These are phyloP conservation scores for Pisolithus thermaeus DNA, from an alignment of 1,284 basidiomycete species.

Conservation along the genomic window DNA sequence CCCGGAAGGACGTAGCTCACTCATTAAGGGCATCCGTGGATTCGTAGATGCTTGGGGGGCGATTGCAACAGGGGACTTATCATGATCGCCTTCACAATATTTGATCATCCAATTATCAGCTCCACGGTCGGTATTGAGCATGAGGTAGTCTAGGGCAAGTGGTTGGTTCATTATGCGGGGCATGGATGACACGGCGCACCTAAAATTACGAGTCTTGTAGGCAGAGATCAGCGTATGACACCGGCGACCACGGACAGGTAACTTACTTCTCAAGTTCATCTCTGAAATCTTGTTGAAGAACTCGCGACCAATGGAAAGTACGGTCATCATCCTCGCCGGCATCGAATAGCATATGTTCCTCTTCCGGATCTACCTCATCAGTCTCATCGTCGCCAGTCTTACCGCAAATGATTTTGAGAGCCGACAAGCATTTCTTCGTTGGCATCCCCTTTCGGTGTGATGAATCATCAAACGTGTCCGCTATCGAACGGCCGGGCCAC, in stretches of 20 bases:
- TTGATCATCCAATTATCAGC: conserved; percentile 89
- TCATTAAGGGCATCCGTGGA: conserved; percentile 66
- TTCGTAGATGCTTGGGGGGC: conserved; percentile 65
- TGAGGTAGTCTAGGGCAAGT: conserved; percentile 65
- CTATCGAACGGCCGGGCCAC: conserved; percentile 80
- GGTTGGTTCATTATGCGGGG: not conserved
- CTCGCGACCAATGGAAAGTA: conserved; percentile 77
- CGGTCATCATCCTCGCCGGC: conserved; percentile 50
- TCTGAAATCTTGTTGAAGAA: conserved; percentile 73
- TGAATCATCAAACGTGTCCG: conserved; percentile 81
- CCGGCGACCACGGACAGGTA: not conserved
- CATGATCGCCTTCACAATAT: conserved; percentile 71
- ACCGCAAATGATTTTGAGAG: conserved; percentile 73
- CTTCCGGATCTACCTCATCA: conserved; percentile 64
- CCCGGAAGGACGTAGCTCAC: conserved; percentile 50
- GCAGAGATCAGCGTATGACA: conserved; percentile 6
- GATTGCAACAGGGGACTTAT: conserved; percentile 68
- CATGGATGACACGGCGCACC: conserved; percentile 35
- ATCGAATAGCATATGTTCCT: conserved; percentile 61
- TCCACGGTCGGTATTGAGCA: conserved; percentile 83
- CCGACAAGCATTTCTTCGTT: conserved; percentile 58
- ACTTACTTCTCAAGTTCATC: conserved; percentile 83
- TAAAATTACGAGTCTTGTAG: conserved; percentile 68
- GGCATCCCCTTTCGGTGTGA: conserved; percentile 61
- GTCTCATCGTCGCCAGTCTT: conserved; percentile 71